Percentiles rank a stretch among this genome's conserved stretches.
Conservation (phyloP, 75 land plant genomes). For the Sequoiadendron giganteum region DNA sequence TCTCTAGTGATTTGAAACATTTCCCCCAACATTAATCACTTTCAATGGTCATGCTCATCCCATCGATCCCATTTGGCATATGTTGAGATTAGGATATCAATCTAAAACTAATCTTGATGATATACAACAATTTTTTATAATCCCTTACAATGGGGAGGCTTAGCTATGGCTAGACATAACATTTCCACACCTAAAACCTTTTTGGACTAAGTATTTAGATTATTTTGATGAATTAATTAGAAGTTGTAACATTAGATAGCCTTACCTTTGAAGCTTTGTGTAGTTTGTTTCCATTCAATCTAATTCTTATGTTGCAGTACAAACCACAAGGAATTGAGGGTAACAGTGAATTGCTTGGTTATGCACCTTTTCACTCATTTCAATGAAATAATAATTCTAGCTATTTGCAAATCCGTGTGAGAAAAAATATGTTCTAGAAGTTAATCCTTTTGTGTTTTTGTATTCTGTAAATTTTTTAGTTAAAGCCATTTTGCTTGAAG, state of each 20-base stretch:
- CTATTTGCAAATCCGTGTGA: too few species aligned
- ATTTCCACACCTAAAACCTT: slow-evolving; percentile 49
- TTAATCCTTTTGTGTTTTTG: too few species aligned
- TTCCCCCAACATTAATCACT: slow-evolving; percentile 71
- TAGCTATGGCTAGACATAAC: slow-evolving; percentile 86
- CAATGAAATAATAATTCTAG: too few species aligned
- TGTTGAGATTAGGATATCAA: slow-evolving; percentile 67
- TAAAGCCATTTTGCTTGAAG: too few species aligned
- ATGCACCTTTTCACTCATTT: too few species aligned
- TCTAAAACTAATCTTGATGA: slow-evolving; percentile 28
- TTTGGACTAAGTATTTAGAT: slow-evolving; percentile 69
- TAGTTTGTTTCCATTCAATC: too few species aligned
- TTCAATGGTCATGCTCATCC: slow-evolving; percentile 63
- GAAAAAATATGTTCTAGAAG: too few species aligned
- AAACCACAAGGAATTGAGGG: too few species aligned
- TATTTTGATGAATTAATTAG: slow-evolving; percentile 61
- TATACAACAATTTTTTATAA: slow-evolving; percentile 37
- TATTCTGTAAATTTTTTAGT: too few species aligned
- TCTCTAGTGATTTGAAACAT: slow-evolving; percentile 66
- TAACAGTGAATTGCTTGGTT: too few species aligned
- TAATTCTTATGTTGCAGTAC: too few species aligned
- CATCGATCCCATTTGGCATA: slow-evolving; percentile 65
- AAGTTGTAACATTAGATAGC: slow-evolving; percentile 33
- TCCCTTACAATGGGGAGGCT: slow-evolving; percentile 82
- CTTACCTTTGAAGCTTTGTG: too few species aligned